These are phyloP conservation scores for Trametes polyzona DNA, from an alignment of 1,284 basidiomycete genomes.

Conservation along the genomic window DNA sequence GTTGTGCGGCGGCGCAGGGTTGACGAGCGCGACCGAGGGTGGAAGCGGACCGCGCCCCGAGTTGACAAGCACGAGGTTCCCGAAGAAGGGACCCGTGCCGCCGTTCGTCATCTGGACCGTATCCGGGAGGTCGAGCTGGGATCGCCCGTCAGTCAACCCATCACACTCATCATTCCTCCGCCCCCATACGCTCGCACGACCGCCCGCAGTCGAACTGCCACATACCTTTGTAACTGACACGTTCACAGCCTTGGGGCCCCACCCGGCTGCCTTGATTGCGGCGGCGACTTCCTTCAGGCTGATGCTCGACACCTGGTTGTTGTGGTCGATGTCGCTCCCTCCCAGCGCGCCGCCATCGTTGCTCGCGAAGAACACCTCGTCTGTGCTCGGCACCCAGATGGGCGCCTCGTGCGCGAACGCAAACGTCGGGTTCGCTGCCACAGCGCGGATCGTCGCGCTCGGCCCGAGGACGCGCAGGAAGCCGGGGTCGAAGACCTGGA, in stretches of 20 bases:
- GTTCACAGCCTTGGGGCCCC: slow-evolving; percentile 46
- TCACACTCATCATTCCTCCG: neutral
- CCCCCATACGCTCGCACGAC: neutral
- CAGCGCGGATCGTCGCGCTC: slow-evolving; percentile 57
- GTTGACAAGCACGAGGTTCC: slow-evolving; percentile 65
- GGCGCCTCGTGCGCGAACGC: slow-evolving; percentile 80
- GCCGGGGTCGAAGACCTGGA: slow-evolving; percentile 67
- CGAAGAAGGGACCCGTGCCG: slow-evolving; percentile 69
- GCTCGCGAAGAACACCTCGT: slow-evolving; percentile 59
- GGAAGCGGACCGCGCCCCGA: slow-evolving; percentile 69
- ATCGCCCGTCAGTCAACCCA: neutral
- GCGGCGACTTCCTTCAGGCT: slow-evolving; percentile 40
- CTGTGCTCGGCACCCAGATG: slow-evolving; percentile 60
- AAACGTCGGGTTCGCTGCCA: slow-evolving; percentile 61
- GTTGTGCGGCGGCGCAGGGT: slow-evolving; percentile 59
- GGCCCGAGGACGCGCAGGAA: slow-evolving; percentile 66
- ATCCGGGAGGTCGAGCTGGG: slow-evolving; percentile 52
- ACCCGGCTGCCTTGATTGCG: slow-evolving; percentile 33
- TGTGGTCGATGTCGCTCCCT: slow-evolving; percentile 46
- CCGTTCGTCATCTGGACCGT: slow-evolving; percentile 75
- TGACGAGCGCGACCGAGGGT: slow-evolving; percentile 65
- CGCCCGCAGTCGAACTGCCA: neutral
- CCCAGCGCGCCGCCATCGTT: slow-evolving; percentile 49
- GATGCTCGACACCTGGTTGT: slow-evolving; percentile 47
- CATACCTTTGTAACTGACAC: slow-evolving; percentile 58